Percentiles rank a stretch among this genome's conserved stretches.
These are phyloP conservation scores for Erodium trifolium DNA, from an alignment of 441 rosid species.

Conservation along the genomic window DNA sequence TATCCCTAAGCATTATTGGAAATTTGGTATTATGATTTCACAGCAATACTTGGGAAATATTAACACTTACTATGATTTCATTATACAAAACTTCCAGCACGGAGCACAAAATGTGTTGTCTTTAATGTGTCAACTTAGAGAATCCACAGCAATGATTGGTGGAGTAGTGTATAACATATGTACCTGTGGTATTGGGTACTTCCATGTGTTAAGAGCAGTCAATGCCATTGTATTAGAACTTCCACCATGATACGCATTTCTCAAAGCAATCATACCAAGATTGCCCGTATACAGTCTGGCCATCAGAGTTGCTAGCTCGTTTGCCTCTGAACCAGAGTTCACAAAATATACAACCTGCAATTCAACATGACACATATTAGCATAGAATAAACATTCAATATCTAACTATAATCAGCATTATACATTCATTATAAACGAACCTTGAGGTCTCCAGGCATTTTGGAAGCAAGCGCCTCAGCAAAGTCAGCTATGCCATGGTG, in stretches of 20 bases:
- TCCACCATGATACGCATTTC: neutral
- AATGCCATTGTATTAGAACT: neutral
- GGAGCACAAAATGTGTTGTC: no score
- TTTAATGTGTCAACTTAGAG: no score
- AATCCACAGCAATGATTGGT: no score
- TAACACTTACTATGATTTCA: no score
- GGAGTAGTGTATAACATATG: no score
- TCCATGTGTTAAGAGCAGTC: neutral
- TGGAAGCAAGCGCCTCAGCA: conserved; percentile 80
- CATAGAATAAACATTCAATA: neutral
- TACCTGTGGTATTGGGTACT: neutral
- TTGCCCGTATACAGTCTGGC: neutral
- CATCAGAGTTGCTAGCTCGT: conserved; percentile 84
- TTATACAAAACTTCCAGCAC: no score
- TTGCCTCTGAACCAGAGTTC: conserved; percentile 89
- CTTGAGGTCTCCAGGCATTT: conserved; percentile 89
- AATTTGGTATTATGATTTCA: no score
- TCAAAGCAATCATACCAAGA: neutral
- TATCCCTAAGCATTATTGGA: no score
- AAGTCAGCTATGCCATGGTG: conserved; percentile 80
- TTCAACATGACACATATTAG: neutral
- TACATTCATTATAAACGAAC: conserved; percentile 22
- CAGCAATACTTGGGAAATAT: no score
- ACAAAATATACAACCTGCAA: conserved; percentile 88
- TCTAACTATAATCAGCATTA: neutral